Evolutionary conservation across 345 rosid species (phyloP), one percentile per base, ranked within the genome.

Genomic region (Dimocarpus longan): DNA sequence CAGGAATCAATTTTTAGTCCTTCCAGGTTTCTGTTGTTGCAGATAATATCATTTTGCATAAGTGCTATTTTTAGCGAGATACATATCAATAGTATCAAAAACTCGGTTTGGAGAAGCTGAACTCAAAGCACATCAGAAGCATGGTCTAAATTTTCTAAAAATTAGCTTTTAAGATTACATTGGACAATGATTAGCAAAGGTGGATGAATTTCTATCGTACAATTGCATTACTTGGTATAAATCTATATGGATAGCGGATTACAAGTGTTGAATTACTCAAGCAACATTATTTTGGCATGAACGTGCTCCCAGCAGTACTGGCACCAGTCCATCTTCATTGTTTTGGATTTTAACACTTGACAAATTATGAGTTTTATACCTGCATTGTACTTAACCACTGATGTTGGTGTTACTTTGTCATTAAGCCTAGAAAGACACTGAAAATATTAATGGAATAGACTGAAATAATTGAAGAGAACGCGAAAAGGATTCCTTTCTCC

Each of bases 21-120:
- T 78, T 76, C 81, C 89, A 97, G 98, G 95, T 94, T 57, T 92
- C 98, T 66, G 95, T 92, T 81, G 83, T 97, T 52, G 99, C 99
- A 73, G 99, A 97, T 85, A 98, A 97, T 79, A 92, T 97, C 81
- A 32, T 32, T 32, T 32, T 5, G 21, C 4, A 39, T 40, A 13
- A 6, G n/a, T 56, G 8, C 59, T 72, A 40, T 32, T 42, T 39
- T 73, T 62, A 13, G 76, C 4, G 52, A 18, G 22, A 46, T 59
- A n/a, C 52, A 54, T 13, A n/a, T 59, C 22, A 16, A n/a, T 39
- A 66, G 57, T 43, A 12, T 32, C 37, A 32, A 32, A 32, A 32
- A 3, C 37, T 32, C 19, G 15, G 13, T 28, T 13, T 9, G 63
- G 44, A 52, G 24, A 16, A 50, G 63, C 44, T 8, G 60, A 52